These are phyloP conservation scores for Coleophoma eucalyptorum DNA, from an alignment of 2,329 filamentous ascomycete species.

Conservation along the genomic window DNA sequence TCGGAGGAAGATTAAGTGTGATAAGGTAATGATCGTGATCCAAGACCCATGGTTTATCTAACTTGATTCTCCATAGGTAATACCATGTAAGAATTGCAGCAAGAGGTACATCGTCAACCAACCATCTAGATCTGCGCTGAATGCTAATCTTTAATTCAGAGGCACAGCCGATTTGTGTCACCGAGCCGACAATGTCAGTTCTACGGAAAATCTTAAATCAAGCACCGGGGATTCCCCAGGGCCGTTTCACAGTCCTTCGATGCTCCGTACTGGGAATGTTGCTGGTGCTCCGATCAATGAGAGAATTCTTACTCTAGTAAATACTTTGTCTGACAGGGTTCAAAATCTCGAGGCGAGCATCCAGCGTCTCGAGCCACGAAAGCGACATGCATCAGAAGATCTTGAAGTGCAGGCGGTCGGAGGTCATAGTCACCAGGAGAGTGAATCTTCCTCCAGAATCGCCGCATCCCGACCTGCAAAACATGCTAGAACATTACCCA, in stretches of 20 bases:
- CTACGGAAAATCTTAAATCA: conserved; percentile 2
- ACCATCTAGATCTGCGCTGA: not conserved
- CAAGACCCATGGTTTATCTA: not conserved
- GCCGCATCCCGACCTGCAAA: conserved; percentile 11
- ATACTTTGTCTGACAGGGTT: conserved; percentile 12
- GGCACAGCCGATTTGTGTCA: conserved; percentile 15
- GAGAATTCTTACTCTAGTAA: conserved; percentile 11
- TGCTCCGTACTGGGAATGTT: not conserved
- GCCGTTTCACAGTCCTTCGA: not conserved
- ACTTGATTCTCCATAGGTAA: conserved; percentile 9
- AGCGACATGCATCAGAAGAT: not conserved
- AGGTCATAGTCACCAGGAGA: not conserved
- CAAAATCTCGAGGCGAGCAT: conserved; percentile 12
- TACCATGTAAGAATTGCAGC: conserved; percentile 36
- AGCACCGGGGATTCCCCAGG: not conserved
- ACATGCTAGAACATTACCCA: conserved; percentile 5
- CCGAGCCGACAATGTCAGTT: conserved; percentile 11
- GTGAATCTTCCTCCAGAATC: not conserved
- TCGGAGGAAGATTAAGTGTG: conserved; percentile 32
- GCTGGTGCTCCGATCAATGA: conserved; percentile 10
- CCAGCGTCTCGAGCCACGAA: conserved; percentile 4
- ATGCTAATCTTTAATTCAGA: conserved; percentile 6
- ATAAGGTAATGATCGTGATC: conserved; percentile 22
- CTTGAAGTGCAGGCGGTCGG: not conserved
- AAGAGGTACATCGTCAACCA: conserved; percentile 21